These are phyloP conservation scores for Kregervanrija delftensis DNA, from an alignment of 805 yeast species.

Conservation along the genomic window DNA sequence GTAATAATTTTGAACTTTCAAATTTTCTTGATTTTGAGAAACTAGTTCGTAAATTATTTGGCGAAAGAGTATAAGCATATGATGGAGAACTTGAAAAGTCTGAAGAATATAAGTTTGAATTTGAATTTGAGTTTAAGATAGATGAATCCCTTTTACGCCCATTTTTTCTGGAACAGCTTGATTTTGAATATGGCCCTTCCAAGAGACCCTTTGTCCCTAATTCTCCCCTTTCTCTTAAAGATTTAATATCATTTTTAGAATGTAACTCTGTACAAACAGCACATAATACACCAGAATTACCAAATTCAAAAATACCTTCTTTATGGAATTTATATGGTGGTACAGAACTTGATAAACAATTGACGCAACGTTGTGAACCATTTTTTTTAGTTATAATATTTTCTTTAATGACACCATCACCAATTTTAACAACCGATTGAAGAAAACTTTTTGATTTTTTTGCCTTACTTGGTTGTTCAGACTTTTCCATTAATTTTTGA, in stretches of 20 bases:
- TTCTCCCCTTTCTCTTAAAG: constrained; percentile 26
- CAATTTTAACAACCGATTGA: constrained; percentile 26
- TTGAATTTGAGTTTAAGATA: background rate
- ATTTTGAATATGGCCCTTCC: constrained; percentile 23
- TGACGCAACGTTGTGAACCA: constrained; percentile 22
- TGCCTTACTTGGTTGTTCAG: constrained; percentile 22
- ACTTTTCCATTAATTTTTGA: constrained; percentile 17
- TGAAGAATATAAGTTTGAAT: background rate
- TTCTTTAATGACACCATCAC: constrained; percentile 10
- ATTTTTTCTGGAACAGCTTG: background rate
- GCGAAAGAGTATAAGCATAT: constrained; percentile 4
- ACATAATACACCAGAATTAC: constrained; percentile 30
- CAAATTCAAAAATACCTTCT: constrained; percentile 29
- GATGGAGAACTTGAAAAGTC: constrained; percentile 9
- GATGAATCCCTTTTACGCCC: constrained; percentile 1
- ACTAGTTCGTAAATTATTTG: constrained; percentile 5
- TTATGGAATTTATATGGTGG: constrained; percentile 28
- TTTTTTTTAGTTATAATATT: background rate
- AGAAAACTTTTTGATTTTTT: constrained; percentile 26
- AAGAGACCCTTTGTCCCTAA: constrained; percentile 27
- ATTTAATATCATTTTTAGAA: constrained; percentile 16
- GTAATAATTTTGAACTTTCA: too few relatives aligned
- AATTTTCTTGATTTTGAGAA: background rate
- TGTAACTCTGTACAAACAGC: constrained; percentile 21
- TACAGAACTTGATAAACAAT: constrained; percentile 22